phyloP scores from a whole-genome alignment of 192 early-diverging fungal species.

The Backusella mclennaniae region DNA sequence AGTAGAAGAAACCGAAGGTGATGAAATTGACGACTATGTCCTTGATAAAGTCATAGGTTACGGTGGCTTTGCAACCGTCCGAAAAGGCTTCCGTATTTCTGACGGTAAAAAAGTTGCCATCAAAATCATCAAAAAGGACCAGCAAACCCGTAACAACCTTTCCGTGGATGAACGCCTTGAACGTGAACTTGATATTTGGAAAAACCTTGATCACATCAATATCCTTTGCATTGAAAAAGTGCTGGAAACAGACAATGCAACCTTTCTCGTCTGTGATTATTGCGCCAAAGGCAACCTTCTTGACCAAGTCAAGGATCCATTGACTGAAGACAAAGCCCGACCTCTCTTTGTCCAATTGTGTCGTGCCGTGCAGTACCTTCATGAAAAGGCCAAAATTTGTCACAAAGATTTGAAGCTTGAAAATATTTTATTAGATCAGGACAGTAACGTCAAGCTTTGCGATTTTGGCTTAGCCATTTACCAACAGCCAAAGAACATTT shows the following conservation, averaged over 20 bases:
- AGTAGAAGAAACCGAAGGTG: conserved; percentile 58
- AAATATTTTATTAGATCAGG: conserved; percentile 75
- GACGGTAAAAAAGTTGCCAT: conserved; percentile 56
- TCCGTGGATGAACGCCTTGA: conserved; percentile 44
- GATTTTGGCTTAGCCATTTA: conserved; percentile 84
- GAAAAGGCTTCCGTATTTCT: conserved; percentile 57
- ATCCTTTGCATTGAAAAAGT: conserved; percentile 64
- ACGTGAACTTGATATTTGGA: conserved; percentile 71
- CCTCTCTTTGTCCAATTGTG: conserved; percentile 74
- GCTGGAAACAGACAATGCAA: conserved; percentile 64
- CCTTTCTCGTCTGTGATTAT: conserved; percentile 73
- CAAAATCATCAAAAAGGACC: conserved; percentile 64
- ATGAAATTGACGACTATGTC: conserved; percentile 71
- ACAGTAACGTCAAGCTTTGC: conserved; percentile 72
- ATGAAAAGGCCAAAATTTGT: conserved; percentile 55
- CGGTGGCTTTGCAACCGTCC: conserved; percentile 77
- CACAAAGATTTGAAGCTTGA: conserved; percentile 95
- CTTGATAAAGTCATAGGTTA: conserved; percentile 68
- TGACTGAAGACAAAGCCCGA: conserved; percentile 53
- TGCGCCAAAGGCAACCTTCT: conserved; percentile 63
- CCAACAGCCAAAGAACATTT: conserved; percentile 32
- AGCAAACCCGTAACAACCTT: not conserved
- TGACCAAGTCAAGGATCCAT: conserved; percentile 46
- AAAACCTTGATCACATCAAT: conserved; percentile 61
- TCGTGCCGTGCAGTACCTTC: conserved; percentile 75